Conservation (phyloP, 306 rosid genomes). For the Lagenaria siceraria region DNA sequence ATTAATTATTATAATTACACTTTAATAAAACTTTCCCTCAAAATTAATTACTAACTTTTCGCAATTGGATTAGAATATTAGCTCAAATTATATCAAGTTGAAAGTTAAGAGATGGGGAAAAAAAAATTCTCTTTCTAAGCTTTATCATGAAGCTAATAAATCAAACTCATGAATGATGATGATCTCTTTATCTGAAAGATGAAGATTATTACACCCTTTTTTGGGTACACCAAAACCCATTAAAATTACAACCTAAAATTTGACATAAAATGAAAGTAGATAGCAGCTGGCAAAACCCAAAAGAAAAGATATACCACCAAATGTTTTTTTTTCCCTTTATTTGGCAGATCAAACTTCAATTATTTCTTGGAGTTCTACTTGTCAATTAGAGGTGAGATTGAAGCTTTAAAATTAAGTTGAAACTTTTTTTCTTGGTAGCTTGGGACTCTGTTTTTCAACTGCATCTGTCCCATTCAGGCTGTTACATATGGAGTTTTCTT, state of each 20-base stretch:
- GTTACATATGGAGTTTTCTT: constrained; percentile 7
- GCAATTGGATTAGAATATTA: neutral
- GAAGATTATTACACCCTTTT: constrained; percentile 6
- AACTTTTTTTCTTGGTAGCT: neutral
- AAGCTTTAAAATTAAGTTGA: neutral
- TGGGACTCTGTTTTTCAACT: neutral
- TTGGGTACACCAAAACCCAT: constrained; percentile 6
- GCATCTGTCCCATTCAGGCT: neutral
- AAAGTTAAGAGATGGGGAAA: neutral
- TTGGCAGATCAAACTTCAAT: neutral
- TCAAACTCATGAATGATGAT: neutral
- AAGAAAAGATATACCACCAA: neutral
- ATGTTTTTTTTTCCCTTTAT: neutral
- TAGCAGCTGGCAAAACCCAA: neutral
- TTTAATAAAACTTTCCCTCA: neutral
- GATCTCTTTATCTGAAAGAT: neutral
- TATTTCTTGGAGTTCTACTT: neutral
- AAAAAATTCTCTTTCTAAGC: neutral
- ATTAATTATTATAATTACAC: neutral
- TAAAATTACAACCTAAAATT: neutral
- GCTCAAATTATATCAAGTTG: neutral
- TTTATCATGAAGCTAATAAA: neutral
- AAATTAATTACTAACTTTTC: neutral
- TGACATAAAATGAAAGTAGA: neutral
- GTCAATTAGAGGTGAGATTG: neutral